These are phyloP conservation scores for Psilocybe cyanescens DNA, from an alignment of 768 basidiomycete genomes.

Conservation along the genomic window DNA sequence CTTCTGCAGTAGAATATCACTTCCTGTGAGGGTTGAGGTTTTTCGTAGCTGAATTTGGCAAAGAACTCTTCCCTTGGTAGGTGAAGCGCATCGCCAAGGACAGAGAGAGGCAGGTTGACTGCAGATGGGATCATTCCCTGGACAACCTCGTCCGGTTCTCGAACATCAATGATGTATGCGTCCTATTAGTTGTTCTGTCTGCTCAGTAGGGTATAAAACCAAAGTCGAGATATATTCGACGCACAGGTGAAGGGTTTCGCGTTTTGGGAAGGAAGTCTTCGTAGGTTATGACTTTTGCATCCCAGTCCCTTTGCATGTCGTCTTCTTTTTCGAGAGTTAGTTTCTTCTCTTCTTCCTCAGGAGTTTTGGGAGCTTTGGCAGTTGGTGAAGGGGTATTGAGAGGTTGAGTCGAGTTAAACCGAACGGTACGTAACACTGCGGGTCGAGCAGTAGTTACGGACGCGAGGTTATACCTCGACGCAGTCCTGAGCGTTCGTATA, in stretches of 20 bases:
- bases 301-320: slow-evolving; percentile 74
- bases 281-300: slow-evolving; percentile 71
- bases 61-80: slow-evolving; percentile 59
- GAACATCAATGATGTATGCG: slow-evolving; percentile 84
- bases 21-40: slow-evolving; percentile 72
- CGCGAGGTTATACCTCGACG: slow-evolving; percentile 6
- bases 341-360: slow-evolving; percentile 36
- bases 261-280: slow-evolving; percentile 83
- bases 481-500: slow-evolving; percentile 24
- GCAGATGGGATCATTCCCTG: slow-evolving; percentile 93
- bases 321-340: slow-evolving; percentile 38
- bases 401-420: slow-evolving; percentile 35
- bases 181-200: slow-evolving; percentile 45
- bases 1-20: slow-evolving; percentile 92
- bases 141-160: slow-evolving; percentile 89
- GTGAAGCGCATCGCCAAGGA: slow-evolving; percentile 69
- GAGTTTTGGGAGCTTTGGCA: slow-evolving; percentile 28
- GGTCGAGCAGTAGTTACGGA: slow-evolving; percentile 10
- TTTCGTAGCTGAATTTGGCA: slow-evolving; percentile 71
- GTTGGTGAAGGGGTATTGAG: background rate
- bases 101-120: slow-evolving; percentile 86
- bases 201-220: background rate
- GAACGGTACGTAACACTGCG: slow-evolving; percentile 3
- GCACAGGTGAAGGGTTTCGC: slow-evolving; percentile 70
- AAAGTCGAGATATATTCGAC: slow-evolving; percentile 12